Percentiles rank a stretch among this genome's conserved stretches.
These are phyloP conservation scores for Fistulinella prunicolor DNA, from an alignment of 768 basidiomycete species.

Conservation along the genomic window DNA sequence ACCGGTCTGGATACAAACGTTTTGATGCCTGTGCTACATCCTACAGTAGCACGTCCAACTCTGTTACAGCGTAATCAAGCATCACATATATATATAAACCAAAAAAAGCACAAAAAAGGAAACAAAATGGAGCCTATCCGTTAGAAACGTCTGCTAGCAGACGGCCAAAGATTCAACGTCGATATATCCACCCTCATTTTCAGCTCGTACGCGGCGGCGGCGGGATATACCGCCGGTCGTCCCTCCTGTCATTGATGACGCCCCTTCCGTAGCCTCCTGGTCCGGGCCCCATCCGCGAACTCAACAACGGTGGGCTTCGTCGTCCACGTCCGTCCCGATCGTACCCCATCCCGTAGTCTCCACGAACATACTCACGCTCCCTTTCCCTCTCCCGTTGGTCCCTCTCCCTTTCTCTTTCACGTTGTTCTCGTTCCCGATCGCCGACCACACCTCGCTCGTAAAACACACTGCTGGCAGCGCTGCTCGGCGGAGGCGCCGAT, in stretches of 20 bases:
- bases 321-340: conserved; percentile 32
- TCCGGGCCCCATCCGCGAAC: conserved; percentile 13
- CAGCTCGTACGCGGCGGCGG: conserved; percentile 19
- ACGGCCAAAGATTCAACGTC: too few relatives aligned
- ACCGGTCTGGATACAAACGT: too few relatives aligned
- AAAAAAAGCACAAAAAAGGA: too few relatives aligned
- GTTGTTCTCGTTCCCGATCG: conserved; percentile 11
- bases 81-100: too few relatives aligned
- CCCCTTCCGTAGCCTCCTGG: conserved; percentile 19
- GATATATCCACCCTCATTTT: too few relatives aligned
- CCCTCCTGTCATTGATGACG: conserved; percentile 27
- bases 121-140: too few relatives aligned
- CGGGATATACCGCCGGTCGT: conserved; percentile 38
- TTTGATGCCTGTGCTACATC: too few relatives aligned
- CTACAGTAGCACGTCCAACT: too few relatives aligned
- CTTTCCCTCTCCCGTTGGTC: conserved; percentile 15
- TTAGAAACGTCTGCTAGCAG: too few relatives aligned
- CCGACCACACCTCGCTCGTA: conserved; percentile 27
- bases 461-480: conserved; percentile 25
- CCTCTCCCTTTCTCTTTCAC: conserved; percentile 12
- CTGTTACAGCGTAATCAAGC: too few relatives aligned
- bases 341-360: conserved; percentile 34
- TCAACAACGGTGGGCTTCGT: conserved; percentile 25
- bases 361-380: conserved; percentile 38
- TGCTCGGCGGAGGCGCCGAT: conserved; percentile 24